A percentile compares a stretch with the other conserved stretches of the same genome.
Conservation (phyloP, 2,329 filamentous ascomycete species). For the Colletotrichum filicis region DNA sequence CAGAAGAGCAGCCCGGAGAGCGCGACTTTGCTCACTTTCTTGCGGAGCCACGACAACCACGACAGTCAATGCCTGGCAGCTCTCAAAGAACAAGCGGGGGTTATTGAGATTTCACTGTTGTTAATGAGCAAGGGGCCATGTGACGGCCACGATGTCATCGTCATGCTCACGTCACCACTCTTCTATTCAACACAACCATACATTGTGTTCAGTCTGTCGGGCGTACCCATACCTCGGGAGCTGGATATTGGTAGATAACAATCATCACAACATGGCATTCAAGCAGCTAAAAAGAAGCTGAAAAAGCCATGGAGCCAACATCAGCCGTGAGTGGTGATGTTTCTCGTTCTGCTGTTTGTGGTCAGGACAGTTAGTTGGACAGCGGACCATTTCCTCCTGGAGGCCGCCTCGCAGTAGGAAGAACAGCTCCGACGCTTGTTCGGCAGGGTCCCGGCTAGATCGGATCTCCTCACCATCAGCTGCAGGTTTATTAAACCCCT, state of each 20-base stretch:
- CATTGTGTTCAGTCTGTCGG: not conserved
- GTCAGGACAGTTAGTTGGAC: not conserved
- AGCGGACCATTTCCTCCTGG: not conserved
- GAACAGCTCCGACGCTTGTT: not conserved
- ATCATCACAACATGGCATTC: not conserved
- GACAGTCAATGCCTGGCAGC: not conserved
- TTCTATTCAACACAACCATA: not conserved
- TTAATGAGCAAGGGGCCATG: no score
- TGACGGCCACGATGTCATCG: not conserved
- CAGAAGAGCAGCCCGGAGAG: not conserved
- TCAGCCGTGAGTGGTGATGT: not conserved
- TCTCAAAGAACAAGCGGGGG: not conserved
- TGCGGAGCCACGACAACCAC: not conserved
- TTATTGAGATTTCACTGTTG: not conserved
- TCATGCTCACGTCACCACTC: not conserved
- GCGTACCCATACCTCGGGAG: not conserved
- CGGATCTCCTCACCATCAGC: not conserved
- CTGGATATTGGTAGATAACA: not conserved
- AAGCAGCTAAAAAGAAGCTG: not conserved
- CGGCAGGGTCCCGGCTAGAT: not conserved
- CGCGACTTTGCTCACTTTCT: not conserved
- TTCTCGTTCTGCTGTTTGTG: not conserved
- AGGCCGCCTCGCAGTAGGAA: not conserved
- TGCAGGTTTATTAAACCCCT: slow-evolving; percentile 1
- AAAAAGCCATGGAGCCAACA: not conserved